Conservation (phyloP, 2,329 filamentous ascomycete genomes). For the Fusarium gaditjirri region DNA sequence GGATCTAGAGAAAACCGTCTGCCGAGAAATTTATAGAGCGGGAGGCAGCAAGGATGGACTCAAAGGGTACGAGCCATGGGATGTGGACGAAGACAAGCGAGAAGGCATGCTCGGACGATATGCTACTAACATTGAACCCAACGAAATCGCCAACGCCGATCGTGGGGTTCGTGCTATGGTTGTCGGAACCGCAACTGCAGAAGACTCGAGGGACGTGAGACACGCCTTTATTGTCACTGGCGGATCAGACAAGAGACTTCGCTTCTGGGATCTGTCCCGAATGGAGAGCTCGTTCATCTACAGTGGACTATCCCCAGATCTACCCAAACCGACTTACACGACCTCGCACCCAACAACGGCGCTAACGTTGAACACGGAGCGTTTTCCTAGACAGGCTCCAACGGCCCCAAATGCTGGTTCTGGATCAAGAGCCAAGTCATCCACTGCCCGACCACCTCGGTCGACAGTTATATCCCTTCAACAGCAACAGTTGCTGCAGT, state of each 20-base stretch:
- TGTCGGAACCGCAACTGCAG: slow-evolving; percentile 76
- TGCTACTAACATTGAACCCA: slow-evolving; percentile 76
- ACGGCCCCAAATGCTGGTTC: slow-evolving; percentile 47
- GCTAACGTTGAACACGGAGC: slow-evolving; percentile 75
- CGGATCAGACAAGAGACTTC: slow-evolving; percentile 88
- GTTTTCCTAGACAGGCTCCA: slow-evolving; percentile 56
- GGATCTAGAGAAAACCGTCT: slow-evolving; percentile 91
- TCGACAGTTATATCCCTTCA: slow-evolving; percentile 88
- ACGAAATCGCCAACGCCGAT: slow-evolving; percentile 64
- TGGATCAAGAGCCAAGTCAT: slow-evolving; percentile 46
- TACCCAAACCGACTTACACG: slow-evolving; percentile 78
- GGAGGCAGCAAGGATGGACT: slow-evolving; percentile 68
- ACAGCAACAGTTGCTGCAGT: slow-evolving; percentile 86
- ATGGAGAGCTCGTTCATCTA: slow-evolving; percentile 83
- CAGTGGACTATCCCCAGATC: slow-evolving; percentile 78
- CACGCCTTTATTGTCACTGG: slow-evolving; percentile 88
- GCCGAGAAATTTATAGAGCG: slow-evolving; percentile 87
- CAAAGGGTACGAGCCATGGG: slow-evolving; percentile 82
- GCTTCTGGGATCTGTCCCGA: slow-evolving; percentile 90
- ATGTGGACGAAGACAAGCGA: slow-evolving; percentile 88
- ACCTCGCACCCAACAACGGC: slow-evolving; percentile 70
- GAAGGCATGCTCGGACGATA: slow-evolving; percentile 90
- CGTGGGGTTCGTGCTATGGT: slow-evolving; percentile 80
- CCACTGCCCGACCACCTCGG: slow-evolving; percentile 65
- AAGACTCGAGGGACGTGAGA: slow-evolving; percentile 76